phyloP scores from a whole-genome alignment of 345 rosid genomes.

The Syzygium aqueum region DNA sequence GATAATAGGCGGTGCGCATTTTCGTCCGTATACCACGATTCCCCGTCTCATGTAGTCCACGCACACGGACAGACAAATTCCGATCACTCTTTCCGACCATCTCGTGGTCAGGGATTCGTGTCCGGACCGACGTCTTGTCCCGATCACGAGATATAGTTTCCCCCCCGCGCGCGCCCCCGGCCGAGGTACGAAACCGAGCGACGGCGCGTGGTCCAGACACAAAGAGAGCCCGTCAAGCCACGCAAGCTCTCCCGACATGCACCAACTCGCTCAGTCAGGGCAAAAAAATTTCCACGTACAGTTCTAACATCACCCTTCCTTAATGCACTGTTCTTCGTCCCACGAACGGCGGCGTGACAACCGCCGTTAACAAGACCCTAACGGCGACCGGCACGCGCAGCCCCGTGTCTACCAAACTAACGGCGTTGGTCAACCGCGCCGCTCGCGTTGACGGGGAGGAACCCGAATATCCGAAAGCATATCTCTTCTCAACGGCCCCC shows the following conservation, averaged over 20 bases:
- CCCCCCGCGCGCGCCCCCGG: accelerated
- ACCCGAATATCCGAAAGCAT: neutral
- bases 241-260: neutral
- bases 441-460: neutral
- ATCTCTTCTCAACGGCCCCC: neutral
- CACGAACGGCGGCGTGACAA: neutral
- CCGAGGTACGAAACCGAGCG: neutral
- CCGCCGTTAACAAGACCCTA: neutral
- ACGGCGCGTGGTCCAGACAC: neutral
- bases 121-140: accelerated
- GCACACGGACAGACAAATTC: neutral
- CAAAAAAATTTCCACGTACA: neutral
- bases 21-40: neutral
- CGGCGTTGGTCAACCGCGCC: neutral
- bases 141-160: neutral
- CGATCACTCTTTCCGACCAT: neutral
- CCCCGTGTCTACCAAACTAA: neutral
- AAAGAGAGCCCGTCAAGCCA: neutral
- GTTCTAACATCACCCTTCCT: neutral
- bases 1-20: accelerated
- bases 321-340: neutral
- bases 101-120: neutral
- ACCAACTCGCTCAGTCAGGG: neutral
- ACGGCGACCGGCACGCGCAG: neutral
- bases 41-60: neutral